These are phyloP conservation scores for Blastocystis sp. DNA, from an alignment of 352 stramenopile genomes.

Conservation along the genomic window DNA sequence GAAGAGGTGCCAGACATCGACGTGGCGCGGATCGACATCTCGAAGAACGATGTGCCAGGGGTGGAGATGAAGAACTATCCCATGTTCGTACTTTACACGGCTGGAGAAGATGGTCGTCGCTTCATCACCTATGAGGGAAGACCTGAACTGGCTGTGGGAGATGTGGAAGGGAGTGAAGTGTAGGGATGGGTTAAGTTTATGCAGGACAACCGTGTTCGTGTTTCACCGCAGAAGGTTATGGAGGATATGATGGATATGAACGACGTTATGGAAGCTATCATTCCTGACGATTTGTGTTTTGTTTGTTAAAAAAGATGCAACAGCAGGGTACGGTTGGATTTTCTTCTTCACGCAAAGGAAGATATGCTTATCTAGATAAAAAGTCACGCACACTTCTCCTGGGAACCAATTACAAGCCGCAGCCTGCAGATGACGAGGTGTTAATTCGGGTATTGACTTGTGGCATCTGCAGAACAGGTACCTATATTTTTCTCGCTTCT, in stretches of 20 bases:
- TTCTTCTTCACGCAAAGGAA: neutral
- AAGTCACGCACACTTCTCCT: neutral
- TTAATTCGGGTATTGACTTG: constrained; percentile 39
- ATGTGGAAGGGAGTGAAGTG: neutral
- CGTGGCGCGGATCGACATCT: constrained; percentile 25
- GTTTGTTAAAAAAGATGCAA: neutral
- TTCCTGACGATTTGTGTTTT: neutral
- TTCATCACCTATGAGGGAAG: neutral
- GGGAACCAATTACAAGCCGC: neutral
- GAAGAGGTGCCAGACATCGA: constrained; percentile 21
- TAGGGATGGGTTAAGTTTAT: constrained; percentile 1
- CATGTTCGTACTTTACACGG: constrained; percentile 5
- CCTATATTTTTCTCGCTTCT: neutral
- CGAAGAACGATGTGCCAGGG: constrained; percentile 15
- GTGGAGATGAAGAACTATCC: neutral
- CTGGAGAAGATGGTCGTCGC: neutral
- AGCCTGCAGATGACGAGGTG: neutral
- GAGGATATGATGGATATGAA: neutral
- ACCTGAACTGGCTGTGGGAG: neutral
- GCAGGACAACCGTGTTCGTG: neutral
- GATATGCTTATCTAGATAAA: constrained; percentile 49
- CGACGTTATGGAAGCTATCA: neutral
- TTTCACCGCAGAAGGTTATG: neutral
- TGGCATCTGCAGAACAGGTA: constrained; percentile 47
- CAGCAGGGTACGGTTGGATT: neutral